Evolutionary conservation across 352 stramenopile species (phyloP).

Genomic region (Phytophthora palmivora): DNA sequence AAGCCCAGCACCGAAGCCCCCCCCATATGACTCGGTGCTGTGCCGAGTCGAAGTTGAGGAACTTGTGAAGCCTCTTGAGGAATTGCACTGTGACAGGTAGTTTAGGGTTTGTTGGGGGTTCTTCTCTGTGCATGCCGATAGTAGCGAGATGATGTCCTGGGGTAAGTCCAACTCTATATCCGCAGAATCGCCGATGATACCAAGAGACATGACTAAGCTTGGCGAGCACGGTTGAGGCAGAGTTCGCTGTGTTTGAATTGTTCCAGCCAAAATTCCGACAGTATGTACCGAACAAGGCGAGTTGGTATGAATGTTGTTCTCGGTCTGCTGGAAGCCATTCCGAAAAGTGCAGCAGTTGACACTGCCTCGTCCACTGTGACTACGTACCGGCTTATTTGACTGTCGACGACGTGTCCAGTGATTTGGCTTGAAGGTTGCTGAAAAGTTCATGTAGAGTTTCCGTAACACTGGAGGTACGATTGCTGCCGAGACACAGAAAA

Average conservation of each 20-base stretch:
- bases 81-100: slow-evolving; percentile 17
- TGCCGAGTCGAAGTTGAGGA: slow-evolving; percentile 12
- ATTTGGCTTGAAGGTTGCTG: slow-evolving; percentile 16
- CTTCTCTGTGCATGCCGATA: slow-evolving; percentile 34
- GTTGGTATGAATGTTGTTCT: too few species aligned
- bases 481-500: slow-evolving; percentile 18
- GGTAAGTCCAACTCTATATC: slow-evolving; percentile 26
- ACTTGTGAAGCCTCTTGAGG: slow-evolving; percentile 11
- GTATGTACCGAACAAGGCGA: slow-evolving; percentile 13
- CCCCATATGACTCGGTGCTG: slow-evolving; percentile 39
- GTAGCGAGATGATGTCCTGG: slow-evolving; percentile 34
- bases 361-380: slow-evolving; percentile 14
- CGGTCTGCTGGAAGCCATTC: slow-evolving; percentile 7
- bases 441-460: slow-evolving; percentile 31
- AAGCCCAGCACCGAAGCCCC: slow-evolving; percentile 37
- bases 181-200: slow-evolving; percentile 13
- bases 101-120: slow-evolving; percentile 9
- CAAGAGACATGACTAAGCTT: slow-evolving; percentile 31
- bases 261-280: slow-evolving; percentile 20
- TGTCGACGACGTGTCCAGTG: slow-evolving; percentile 19
- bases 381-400: slow-evolving; percentile 13
- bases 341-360: neutral
- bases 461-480: slow-evolving; percentile 9
- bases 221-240: slow-evolving; percentile 30
- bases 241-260: slow-evolving; percentile 10